Base-by-base conservation (phyloP, 192 early-diverging fungal genomes). In the Chytriomyces confervae region DNA sequence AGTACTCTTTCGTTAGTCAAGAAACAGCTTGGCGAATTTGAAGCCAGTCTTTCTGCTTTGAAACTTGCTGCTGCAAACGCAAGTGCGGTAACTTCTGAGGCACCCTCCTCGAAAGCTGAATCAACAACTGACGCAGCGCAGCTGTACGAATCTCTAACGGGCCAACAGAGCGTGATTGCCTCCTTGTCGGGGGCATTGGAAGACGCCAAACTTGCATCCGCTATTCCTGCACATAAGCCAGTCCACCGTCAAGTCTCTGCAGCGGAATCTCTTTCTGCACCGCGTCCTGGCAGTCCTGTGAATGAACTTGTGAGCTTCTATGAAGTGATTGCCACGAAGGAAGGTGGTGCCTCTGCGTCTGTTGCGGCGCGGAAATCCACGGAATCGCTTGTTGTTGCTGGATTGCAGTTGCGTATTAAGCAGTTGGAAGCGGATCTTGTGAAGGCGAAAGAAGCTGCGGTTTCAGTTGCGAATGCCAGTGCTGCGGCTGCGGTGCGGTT, bases 131-230 rank as follows among this genome's bases (percentile, higher is more conserved):
- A 68, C 23, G n/a, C 43, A 1, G 9, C 47, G 18, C 36, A 27
- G 7, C 50, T 71, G 7, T 53, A 71, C 53, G 69, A 71, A 44
- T 27, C 69, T 24, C 8, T 71, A 6, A n/a, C 20, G 0, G 47
- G 16, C 36, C 69, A 71, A 50, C 23, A 13, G 4, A 29, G 24
- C 29, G 6, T 45, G 27, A 71, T 57, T 43, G 23, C 50, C n/a
- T 24, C 50, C 5, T 50, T 71, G 2, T 23, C 49, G 11, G 8
- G 10, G 7, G 20, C 69, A 13, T 27, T 71, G 10, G 69, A 71
- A 57, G 49, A 71, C 69, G 49, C 69, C 3, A 18, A 45, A 1
- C 57, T 61, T 46, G 44, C 16, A n/a, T 13, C 16, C 20, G 53
- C 53, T 20, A 36, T 36, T 36, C 53, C 53, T n/a, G 53, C 53